Evolutionary conservation across 208 protist genomes (phyloP), one percentile per base, ranked within the genome.

Genomic region (Acanthamoeba pearcei): DNA sequence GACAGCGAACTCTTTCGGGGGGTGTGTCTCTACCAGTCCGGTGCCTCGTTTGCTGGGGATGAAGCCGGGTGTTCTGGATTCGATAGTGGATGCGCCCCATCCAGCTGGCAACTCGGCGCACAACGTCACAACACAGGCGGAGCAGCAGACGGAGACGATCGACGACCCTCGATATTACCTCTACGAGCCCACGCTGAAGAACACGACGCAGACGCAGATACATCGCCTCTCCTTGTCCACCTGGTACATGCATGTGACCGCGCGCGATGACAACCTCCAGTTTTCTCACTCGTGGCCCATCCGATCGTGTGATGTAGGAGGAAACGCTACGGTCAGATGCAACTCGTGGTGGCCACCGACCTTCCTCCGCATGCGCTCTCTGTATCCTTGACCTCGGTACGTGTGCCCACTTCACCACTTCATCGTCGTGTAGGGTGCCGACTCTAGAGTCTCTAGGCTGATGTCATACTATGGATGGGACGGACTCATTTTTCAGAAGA

Each of bases 21-120:
- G 29, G 24, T 12, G 24, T 9, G 24, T 22, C 8, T 19, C 2
- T 66, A 66, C 9, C 53, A 88, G 80, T 27, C 80, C n/a, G 32
- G 9, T 88, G 46, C 80, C 80, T 64, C 80, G 46, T n/a, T 64
- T 88, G 80, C 80, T 88, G 8, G 80, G 80, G 9, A 66, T 88
- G 53, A 88, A 88, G 35, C 38, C 74, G 15, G 32, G 42, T 5
- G 17, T 15, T 9, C 3, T n/a, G 38, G 74, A 51, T 13, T 35
- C 66, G 66, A 74, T 74, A n/a, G 24, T 15, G n/a, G 24, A n/a
- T 27, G 57, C 8, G 57, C 24, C 57, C 57, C 57, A 17, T 5
- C 57, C 19, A n/a, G 66, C 29, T 38, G 2, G 46, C 74, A 55
- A 83, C 74, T 5, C 10, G 38, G 55, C 74, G 4, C 74, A 53